These are phyloP conservation scores for Gorgonomyces haynaldii DNA, from an alignment of 192 early-diverging fungal species.

Conservation along the genomic window DNA sequence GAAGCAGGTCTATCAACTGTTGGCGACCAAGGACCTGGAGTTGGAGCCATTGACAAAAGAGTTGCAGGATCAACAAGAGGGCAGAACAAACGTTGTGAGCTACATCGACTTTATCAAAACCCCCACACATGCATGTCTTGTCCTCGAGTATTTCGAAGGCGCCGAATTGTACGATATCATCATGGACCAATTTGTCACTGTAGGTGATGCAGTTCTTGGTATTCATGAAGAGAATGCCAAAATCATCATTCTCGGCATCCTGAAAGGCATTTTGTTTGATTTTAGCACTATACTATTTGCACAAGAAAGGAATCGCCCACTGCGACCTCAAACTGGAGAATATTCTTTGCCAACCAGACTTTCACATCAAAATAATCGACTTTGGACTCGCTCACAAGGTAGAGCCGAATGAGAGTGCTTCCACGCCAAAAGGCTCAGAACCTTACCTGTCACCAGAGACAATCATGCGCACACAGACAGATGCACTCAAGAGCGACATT, in stretches of 20 bases:
- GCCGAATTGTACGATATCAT: conserved; percentile 70
- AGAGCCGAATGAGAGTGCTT: background rate
- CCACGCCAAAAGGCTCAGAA: background rate
- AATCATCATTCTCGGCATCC: conserved; percentile 41
- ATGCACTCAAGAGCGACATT: conserved; percentile 3
- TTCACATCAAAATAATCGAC: conserved; percentile 53
- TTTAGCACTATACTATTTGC: conserved; percentile 43
- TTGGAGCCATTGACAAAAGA: no score
- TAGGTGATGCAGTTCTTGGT: background rate
- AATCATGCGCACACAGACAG: conserved; percentile 2
- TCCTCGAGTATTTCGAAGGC: conserved; percentile 60
- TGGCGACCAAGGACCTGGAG: no score
- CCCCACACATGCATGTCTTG: conserved; percentile 46
- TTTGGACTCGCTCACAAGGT: conserved; percentile 24
- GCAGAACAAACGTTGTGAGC: conserved; percentile 41
- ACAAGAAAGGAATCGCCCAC: conserved; percentile 32
- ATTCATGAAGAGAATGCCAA: conserved; percentile 29
- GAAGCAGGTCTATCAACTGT: no score
- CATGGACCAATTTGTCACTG: conserved; percentile 19
- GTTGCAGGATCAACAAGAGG: no score
- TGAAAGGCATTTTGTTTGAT: conserved; percentile 15
- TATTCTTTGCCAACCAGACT: conserved; percentile 13
- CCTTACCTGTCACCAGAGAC: conserved; percentile 3
- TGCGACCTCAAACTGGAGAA: conserved; percentile 30
- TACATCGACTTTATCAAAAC: conserved; percentile 56